Evolutionary conservation across 2,329 filamentous ascomycete species (phyloP).

Genomic region (Apiospora marii): DNA sequence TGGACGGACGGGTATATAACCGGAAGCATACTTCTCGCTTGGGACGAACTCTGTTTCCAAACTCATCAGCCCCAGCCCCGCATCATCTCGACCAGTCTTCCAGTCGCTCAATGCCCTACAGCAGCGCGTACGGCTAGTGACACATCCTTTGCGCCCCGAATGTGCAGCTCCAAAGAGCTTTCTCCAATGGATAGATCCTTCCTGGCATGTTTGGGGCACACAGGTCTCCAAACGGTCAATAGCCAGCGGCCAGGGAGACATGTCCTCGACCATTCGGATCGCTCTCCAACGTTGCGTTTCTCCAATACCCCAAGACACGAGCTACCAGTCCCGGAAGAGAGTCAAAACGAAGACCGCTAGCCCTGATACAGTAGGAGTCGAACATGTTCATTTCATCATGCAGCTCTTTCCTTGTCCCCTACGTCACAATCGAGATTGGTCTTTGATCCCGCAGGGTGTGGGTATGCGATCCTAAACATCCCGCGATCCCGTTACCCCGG

Average conservation of each 20-base stretch:
- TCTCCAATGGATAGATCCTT: not conserved
- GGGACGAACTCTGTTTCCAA: not conserved
- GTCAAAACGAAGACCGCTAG: too few species aligned
- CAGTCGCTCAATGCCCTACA: not conserved
- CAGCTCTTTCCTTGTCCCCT: not conserved
- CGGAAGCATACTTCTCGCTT: conserved; percentile 8
- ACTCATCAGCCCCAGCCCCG: not conserved
- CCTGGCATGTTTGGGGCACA: not conserved
- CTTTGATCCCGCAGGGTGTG: not conserved
- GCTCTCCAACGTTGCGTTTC: not conserved
- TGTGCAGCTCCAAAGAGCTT: not conserved
- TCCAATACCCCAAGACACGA: not conserved
- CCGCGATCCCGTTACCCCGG: not conserved
- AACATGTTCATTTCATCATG: too few species aligned
- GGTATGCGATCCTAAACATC: not conserved
- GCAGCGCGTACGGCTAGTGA: not conserved
- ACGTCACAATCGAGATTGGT: not conserved
- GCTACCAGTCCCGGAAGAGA: too few species aligned
- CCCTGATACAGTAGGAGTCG: too few species aligned
- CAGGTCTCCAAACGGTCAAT: not conserved
- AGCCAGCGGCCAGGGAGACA: not conserved
- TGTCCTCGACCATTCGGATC: not conserved
- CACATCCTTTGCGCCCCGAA: not conserved
- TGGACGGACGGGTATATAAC: not conserved
- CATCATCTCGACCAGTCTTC: not conserved